A percentile compares a stretch with the other conserved stretches of the same genome.
phyloP scores from a whole-genome alignment of 208 protist genomes.

The Herpetomonas samuelpessoai region DNA sequence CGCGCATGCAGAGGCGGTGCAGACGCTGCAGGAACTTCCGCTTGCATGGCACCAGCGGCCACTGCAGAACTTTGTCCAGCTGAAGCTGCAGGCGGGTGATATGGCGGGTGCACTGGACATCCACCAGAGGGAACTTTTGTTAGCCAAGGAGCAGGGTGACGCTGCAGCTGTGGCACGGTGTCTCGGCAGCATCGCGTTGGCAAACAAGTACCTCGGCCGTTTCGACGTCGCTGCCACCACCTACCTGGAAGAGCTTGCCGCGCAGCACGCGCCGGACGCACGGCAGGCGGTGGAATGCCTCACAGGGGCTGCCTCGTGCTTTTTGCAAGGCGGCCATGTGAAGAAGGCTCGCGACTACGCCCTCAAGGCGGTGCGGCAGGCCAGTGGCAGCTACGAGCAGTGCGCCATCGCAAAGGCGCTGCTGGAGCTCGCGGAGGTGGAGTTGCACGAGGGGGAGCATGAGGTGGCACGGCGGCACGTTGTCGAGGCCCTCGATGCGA shows the following conservation, averaged over 20 bases:
- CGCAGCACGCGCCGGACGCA: constrained; percentile 23
- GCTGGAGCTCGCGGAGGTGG: constrained; percentile 42
- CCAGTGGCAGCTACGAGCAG: constrained; percentile 22
- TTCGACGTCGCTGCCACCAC: constrained; percentile 34
- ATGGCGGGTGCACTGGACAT: constrained; percentile 36
- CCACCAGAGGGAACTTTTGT: constrained; percentile 35
- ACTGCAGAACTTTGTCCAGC: constrained; percentile 52
- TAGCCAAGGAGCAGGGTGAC: constrained; percentile 41
- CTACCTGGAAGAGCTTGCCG: constrained; percentile 45
- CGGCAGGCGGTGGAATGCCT: constrained; percentile 53
- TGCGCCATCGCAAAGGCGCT: constrained; percentile 40
- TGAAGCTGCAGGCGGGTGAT: constrained; percentile 49
- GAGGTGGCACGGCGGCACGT: constrained; percentile 24
- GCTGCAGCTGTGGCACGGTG: constrained; percentile 23
- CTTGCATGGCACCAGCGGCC: constrained; percentile 32
- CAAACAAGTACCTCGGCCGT: constrained; percentile 25
- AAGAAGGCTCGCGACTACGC: constrained; percentile 28
- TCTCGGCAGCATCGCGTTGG: constrained; percentile 46
- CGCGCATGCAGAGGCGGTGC: constrained; percentile 21
- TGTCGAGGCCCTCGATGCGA: constrained; percentile 28
- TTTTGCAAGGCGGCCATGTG: constrained; percentile 27
- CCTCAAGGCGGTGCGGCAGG: constrained; percentile 10
- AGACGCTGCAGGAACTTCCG: constrained; percentile 23
- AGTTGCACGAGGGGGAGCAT: constrained; percentile 21
- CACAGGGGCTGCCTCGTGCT: constrained; percentile 35